Evolutionary conservation across 2,329 filamentous ascomycete genomes (phyloP).

Genomic region (Trichophaea hybrida): DNA sequence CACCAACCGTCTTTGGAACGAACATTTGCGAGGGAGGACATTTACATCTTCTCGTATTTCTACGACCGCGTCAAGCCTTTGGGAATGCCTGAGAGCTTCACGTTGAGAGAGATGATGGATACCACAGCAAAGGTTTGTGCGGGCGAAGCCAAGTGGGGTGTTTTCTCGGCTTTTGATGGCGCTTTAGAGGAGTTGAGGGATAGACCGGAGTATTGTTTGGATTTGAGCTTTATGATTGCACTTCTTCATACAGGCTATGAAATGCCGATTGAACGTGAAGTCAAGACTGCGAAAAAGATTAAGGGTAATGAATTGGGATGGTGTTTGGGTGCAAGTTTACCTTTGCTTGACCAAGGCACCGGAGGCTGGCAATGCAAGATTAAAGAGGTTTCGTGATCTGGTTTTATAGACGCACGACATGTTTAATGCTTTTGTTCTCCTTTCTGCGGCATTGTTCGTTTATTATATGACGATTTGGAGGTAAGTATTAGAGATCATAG

Average conservation of each 20-base stretch:
- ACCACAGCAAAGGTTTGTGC: slow-evolving; percentile 73
- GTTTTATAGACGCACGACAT: not conserved
- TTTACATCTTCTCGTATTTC: slow-evolving; percentile 97
- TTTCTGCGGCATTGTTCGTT: too few species aligned
- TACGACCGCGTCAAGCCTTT: slow-evolving; percentile 86
- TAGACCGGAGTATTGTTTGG: slow-evolving; percentile 81
- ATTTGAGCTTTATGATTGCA: slow-evolving; percentile 91
- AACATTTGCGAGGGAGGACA: slow-evolving; percentile 80
- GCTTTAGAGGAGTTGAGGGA: slow-evolving; percentile 67
- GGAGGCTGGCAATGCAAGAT: slow-evolving; percentile 88
- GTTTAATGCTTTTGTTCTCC: not conserved
- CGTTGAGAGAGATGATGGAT: slow-evolving; percentile 74
- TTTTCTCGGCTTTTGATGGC: slow-evolving; percentile 60
- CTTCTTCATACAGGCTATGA: slow-evolving; percentile 92
- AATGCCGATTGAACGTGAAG: slow-evolving; percentile 90
- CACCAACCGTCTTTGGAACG: slow-evolving; percentile 85
- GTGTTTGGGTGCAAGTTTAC: slow-evolving; percentile 91
- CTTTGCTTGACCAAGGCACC: slow-evolving; percentile 55
- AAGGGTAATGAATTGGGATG: slow-evolving; percentile 92
- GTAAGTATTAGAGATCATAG: too few species aligned
- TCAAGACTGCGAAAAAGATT: slow-evolving; percentile 98
- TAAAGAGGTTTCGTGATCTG: slow-evolving; percentile 49
- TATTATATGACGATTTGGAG: too few species aligned
- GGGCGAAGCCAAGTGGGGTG: slow-evolving; percentile 56
- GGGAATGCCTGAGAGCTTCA: slow-evolving; percentile 97